Conservation (phyloP, 441 rosid species). For the Gossypium schwendimanii region DNA sequence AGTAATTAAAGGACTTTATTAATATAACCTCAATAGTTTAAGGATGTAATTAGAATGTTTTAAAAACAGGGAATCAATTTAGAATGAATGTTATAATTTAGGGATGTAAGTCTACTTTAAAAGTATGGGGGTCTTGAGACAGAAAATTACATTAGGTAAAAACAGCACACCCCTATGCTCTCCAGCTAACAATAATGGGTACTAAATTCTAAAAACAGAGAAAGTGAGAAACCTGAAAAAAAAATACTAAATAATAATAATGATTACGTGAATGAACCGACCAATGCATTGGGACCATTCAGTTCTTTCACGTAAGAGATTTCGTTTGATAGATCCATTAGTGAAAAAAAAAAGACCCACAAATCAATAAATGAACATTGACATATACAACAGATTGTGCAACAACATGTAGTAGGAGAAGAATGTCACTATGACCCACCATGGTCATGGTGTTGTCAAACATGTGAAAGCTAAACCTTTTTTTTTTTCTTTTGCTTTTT, state of each 20-base stretch:
- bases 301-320: slow-evolving; percentile 5
- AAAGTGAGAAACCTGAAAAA: neutral
- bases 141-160: neutral
- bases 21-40: too few species aligned
- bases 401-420: neutral
- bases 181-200: neutral
- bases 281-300: slow-evolving; percentile 5
- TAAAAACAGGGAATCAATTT: too few species aligned
- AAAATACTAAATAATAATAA: neutral
- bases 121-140: neutral
- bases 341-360: slow-evolving; percentile 12
- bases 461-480: neutral
- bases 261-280: neutral
- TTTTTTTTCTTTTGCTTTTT: neutral
- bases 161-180: neutral
- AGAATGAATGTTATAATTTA: too few species aligned
- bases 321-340: neutral
- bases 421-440: slow-evolving; percentile 9
- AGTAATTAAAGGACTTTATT: too few species aligned
- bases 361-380: neutral
- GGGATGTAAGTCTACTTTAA: too few species aligned
- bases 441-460: neutral
- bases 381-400: neutral
- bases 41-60: too few species aligned
- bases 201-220: neutral